These are phyloP conservation scores for Nitzschia sp. DNA, from an alignment of 108 stramenopile species.

Conservation along the genomic window DNA sequence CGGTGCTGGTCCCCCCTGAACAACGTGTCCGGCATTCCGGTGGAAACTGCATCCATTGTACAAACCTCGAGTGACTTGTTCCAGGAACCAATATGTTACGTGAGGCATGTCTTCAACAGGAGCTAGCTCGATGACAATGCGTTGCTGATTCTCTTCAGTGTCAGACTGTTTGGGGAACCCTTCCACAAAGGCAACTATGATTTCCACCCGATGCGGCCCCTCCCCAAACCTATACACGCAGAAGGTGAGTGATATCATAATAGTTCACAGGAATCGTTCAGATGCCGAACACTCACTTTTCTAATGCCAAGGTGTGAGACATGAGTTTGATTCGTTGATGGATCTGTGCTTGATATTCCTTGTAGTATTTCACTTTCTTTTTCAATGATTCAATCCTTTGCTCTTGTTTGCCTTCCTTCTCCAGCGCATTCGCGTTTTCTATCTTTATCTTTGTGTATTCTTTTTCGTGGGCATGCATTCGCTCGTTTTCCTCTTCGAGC, in stretches of 20 bases:
- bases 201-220: conserved; percentile 73
- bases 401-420: background rate
- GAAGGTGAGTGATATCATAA: background rate
- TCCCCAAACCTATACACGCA: conserved; percentile 58
- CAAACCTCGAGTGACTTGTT: conserved; percentile 73
- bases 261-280: background rate
- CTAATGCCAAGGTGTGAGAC: conserved; percentile 24
- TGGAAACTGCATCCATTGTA: conserved; percentile 76
- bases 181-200: conserved; percentile 58
- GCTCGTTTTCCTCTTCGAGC: conserved; percentile 23
- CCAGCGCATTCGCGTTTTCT: conserved; percentile 3
- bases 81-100: conserved; percentile 76
- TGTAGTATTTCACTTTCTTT: background rate
- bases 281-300: conserved; percentile 25
- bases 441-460: conserved; percentile 5
- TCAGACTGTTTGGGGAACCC: conserved; percentile 22
- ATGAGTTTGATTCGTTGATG: conserved; percentile 26
- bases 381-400: background rate
- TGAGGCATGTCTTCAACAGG: conserved; percentile 80
- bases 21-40: conserved; percentile 78
- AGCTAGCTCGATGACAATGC: conserved; percentile 68
- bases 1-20: conserved; percentile 66
- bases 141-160: conserved; percentile 33
- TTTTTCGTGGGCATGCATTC: background rate
- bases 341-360: conserved; percentile 17